These are phyloP conservation scores for Septoria petroselini DNA, from an alignment of 2,329 filamentous ascomycete genomes.

Conservation along the genomic window DNA sequence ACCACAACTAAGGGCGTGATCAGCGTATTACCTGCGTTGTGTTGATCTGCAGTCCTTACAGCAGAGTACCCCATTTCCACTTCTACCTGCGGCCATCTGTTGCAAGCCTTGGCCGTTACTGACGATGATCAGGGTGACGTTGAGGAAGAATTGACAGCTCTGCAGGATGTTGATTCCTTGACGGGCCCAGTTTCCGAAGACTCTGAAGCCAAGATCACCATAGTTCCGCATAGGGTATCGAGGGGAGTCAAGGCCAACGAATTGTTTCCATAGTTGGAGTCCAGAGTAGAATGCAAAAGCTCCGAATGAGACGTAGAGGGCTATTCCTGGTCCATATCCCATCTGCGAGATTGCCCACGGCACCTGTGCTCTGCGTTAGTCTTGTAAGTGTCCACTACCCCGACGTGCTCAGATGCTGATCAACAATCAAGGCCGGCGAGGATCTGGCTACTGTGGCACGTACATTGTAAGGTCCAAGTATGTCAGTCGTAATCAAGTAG, in stretches of 20 bases:
- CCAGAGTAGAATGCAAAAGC: slow-evolving; percentile 39
- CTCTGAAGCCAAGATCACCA: slow-evolving; percentile 41
- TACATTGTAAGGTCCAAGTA: slow-evolving; percentile 41
- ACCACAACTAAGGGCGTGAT: slow-evolving; percentile 39
- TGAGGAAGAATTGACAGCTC: slow-evolving; percentile 47
- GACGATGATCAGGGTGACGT: slow-evolving; percentile 54
- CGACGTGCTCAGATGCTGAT: too few species aligned
- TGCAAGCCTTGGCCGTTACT: slow-evolving; percentile 55
- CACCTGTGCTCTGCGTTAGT: too few species aligned
- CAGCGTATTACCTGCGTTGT: not conserved
- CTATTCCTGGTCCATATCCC: slow-evolving; percentile 40
- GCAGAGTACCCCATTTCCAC: slow-evolving; percentile 42
- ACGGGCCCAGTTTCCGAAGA: slow-evolving; percentile 40
- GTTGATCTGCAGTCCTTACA: slow-evolving; percentile 31
- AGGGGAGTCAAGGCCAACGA: slow-evolving; percentile 43
- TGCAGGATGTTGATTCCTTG: slow-evolving; percentile 42
- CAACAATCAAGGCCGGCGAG: too few species aligned
- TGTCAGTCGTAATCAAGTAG: slow-evolving; percentile 48
- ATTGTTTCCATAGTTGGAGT: slow-evolving; percentile 42
- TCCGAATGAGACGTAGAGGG: slow-evolving; percentile 41
- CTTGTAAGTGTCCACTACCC: too few species aligned
- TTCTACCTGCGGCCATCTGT: slow-evolving; percentile 44
- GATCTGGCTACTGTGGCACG: too few species aligned
- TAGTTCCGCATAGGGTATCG: slow-evolving; percentile 39
- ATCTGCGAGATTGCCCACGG: slow-evolving; percentile 37